phyloP scores from a whole-genome alignment of 1,284 basidiomycete species.

The Termitomyces sp. region DNA sequence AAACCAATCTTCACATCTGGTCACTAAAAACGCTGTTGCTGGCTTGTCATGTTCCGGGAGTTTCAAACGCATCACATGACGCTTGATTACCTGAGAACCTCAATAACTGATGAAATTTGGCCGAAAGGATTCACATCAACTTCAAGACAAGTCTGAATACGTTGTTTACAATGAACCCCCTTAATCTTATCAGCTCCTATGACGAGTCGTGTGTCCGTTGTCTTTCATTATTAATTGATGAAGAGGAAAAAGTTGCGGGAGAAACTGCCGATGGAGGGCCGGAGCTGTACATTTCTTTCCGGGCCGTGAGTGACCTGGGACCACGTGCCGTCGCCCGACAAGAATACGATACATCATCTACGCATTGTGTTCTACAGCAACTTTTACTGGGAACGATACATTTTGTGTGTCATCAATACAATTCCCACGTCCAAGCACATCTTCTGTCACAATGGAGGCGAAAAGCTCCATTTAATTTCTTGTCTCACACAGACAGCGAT shows the following conservation, averaged over 20 bases:
- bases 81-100: background rate
- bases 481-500: constrained; percentile 1
- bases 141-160: background rate
- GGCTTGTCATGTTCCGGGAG: background rate
- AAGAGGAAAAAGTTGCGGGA: too few species aligned
- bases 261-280: too few species aligned
- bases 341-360: background rate
- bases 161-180: background rate
- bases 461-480: background rate
- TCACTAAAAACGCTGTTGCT: background rate
- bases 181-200: background rate
- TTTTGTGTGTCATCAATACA: background rate
- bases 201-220: background rate
- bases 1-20: background rate
- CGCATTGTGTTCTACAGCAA: background rate
- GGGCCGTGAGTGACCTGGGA: background rate
- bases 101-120: too few species aligned
- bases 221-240: background rate
- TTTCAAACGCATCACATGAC: background rate
- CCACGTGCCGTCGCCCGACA: background rate
- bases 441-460: background rate
- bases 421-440: constrained; percentile 1
- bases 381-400: background rate
- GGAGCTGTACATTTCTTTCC: background rate
- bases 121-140: background rate